Base-by-base conservation (phyloP, 2,329 filamentous ascomycete species). In the Verticillium nubilum region DNA sequence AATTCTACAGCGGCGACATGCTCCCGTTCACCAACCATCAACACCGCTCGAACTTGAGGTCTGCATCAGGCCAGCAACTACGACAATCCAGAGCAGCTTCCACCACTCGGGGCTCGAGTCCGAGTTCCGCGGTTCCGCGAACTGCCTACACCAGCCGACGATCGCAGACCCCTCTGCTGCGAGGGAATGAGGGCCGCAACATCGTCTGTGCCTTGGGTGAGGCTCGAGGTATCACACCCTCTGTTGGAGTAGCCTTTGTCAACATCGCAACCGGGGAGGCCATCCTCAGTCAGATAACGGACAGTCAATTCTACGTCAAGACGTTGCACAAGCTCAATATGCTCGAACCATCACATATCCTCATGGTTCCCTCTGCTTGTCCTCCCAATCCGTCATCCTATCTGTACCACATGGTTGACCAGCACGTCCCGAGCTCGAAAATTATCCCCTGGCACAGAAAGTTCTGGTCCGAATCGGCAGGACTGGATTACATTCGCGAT, bases 121-220 rank as follows among this genome's bases (percentile, higher is more conserved):
- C 42, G n/a, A 19, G n/a, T 69, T 23, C 42, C 19, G 19, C 67
- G 4, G 68, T 73, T 1, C 68, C 74, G 19, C 76, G 72, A n/a
- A 78, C 76, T 6, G 66, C 74, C 1, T 78, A 60, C 25, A 58
- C 78, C 3, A 76, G 78, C 9, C 76, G 78, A 47, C 79, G 74
- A 57, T 81, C 80, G 29, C 76, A 5, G 70, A 73, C 2, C 67
- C 72, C 63, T 61, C 74, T 77, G 7, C 65, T 81, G 6, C 80
- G 80, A 55, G 73, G 75, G 27, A 7, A 76, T 13, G 83, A 85
- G 31, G 71, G 75, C 26, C 88, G 94, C 67, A 86, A 89, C 62
- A 86, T 97, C 58, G 79, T 97, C n/a, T 98, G 94, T 72, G 93
- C 94, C 4, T 75, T 97, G 55, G 91, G 86, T 67, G 92, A 97